Conservation (phyloP, 2,329 filamentous ascomycete genomes). For the Golovinomyces cichoracearum region DNA sequence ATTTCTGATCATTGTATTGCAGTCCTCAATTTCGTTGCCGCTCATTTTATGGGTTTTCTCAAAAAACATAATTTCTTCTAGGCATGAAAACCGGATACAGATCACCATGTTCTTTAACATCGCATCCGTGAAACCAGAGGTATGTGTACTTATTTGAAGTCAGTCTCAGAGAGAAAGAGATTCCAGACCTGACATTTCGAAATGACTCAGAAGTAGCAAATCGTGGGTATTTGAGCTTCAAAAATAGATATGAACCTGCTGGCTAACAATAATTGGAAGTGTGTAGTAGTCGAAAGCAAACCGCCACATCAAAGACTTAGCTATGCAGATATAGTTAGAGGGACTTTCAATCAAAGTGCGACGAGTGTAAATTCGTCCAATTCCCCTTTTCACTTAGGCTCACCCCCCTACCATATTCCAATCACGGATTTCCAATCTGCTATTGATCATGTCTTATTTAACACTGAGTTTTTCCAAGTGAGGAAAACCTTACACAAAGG, state of each 20-base stretch:
- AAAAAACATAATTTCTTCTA: too few relatives aligned
- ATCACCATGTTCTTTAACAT: too few relatives aligned
- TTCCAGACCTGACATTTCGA: neutral
- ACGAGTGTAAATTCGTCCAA: neutral
- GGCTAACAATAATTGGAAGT: neutral
- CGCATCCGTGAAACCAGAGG: neutral
- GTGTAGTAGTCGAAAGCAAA: neutral
- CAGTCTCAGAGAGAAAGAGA: neutral
- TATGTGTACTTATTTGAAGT: neutral
- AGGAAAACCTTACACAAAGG: conserved; percentile 10
- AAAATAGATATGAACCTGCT: neutral
- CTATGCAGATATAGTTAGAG: neutral
- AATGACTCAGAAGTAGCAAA: too few relatives aligned
- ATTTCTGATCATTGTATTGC: too few relatives aligned
- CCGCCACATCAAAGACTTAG: neutral
- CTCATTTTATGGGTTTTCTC: too few relatives aligned
- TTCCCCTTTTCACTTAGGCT: neutral
- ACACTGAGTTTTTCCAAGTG: conserved; percentile 12
- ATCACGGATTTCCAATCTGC: neutral
- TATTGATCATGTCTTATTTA: conserved; percentile 4
- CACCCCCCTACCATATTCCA: neutral
- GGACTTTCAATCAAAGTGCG: neutral
- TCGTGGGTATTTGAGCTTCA: neutral
- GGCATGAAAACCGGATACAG: too few relatives aligned
- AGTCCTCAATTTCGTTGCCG: too few relatives aligned